phyloP scores from a whole-genome alignment of 495 filamentous ascomycete species.

The Penicillium tannophilum region DNA sequence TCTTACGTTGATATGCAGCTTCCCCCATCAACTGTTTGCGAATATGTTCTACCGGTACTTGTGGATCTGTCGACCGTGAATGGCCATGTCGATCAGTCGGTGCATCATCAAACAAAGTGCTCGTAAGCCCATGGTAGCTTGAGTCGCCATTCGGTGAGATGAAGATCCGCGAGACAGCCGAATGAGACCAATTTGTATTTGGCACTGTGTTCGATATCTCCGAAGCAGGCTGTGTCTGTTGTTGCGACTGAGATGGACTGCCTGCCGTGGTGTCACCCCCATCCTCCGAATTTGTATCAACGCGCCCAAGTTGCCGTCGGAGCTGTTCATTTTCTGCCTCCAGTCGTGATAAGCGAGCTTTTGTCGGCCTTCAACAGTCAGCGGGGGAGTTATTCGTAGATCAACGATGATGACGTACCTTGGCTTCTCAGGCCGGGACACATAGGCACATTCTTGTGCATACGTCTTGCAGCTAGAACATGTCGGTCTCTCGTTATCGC shows the following conservation, averaged over 20 bases:
- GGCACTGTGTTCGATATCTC: background rate
- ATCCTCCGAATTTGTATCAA: background rate
- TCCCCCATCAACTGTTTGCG: constrained; percentile 28
- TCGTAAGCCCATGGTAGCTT: constrained; percentile 37
- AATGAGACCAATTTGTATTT: constrained; percentile 12
- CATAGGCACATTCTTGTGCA: constrained; percentile 23
- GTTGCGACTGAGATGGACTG: background rate
- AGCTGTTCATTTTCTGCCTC: constrained; percentile 32
- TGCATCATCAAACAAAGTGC: constrained; percentile 35
- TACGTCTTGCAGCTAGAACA: constrained; percentile 30
- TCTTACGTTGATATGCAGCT: constrained; percentile 33
- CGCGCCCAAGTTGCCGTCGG: constrained; percentile 12
- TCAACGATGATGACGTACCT: constrained; percentile 17
- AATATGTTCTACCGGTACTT: constrained; percentile 21
- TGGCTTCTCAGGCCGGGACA: constrained; percentile 9
- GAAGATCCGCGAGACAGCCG: constrained; percentile 25
- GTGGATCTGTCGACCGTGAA: constrained; percentile 4
- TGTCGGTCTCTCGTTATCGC: constrained; percentile 30
- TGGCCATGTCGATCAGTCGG: constrained; percentile 18
- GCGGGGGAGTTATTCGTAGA: background rate
- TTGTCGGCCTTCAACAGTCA: constrained; percentile 23
- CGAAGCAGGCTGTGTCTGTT: background rate
- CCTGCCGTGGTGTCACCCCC: background rate
- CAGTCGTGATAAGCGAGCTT: constrained; percentile 26
- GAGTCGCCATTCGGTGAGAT: constrained; percentile 31